phyloP scores from a whole-genome alignment of 192 early-diverging fungal species.

The Coemansia sp. region DNA sequence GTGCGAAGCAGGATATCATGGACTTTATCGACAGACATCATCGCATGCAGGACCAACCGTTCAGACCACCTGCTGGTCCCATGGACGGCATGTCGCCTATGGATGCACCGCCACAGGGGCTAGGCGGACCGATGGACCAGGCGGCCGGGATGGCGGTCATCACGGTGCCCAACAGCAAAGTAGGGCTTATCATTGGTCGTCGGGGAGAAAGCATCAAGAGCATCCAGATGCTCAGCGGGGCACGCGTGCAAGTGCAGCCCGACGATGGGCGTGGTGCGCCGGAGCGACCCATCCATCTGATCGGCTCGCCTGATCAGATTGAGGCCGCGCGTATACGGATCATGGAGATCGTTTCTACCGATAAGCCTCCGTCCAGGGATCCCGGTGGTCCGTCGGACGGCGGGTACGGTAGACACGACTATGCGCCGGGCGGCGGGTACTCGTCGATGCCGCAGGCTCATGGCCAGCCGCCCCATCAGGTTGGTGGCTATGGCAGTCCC shows the following conservation, averaged over 20 bases:
- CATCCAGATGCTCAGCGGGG: conserved; percentile 66
- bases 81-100: conserved; percentile 10
- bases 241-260: conserved; percentile 69
- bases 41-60: conserved; percentile 22
- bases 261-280: conserved; percentile 49
- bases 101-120: not conserved
- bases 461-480: not conserved
- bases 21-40: conserved; percentile 35
- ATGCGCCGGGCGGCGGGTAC: not conserved
- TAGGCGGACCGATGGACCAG: not conserved
- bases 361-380: conserved; percentile 2
- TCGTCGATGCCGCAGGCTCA: not conserved
- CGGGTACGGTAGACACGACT: not conserved
- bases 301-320: conserved; percentile 67
- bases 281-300: conserved; percentile 64
- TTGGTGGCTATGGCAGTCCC: not conserved
- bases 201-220: conserved; percentile 77
- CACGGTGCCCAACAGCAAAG: conserved; percentile 64
- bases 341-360: conserved; percentile 66
- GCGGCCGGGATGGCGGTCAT: conserved; percentile 47
- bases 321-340: conserved; percentile 71
- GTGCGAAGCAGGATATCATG: conserved; percentile 32
- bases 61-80: not conserved
- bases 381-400: not conserved
- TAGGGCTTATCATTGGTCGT: conserved; percentile 82